Percentiles rank a stretch among this genome's conserved stretches.
phyloP scores from a whole-genome alignment of 139 green algal species.

The Limnomonas spitsbergensis region DNA sequence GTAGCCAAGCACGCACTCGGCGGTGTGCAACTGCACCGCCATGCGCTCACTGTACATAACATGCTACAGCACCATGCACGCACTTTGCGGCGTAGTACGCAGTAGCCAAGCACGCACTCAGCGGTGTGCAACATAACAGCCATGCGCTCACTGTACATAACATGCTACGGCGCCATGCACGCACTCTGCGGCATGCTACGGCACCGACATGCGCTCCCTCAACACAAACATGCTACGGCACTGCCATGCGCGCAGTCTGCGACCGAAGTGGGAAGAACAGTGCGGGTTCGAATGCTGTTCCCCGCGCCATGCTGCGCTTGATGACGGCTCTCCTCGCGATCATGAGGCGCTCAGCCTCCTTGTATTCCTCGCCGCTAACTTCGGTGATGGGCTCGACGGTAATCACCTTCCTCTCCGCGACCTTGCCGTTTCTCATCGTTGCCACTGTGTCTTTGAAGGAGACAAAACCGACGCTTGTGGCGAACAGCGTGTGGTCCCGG shows the following conservation, averaged over 20 bases:
- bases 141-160: no score
- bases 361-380: conserved; percentile 16
- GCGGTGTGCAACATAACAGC: no score
- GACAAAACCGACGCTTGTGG: conserved; percentile 6
- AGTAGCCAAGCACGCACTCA: no score
- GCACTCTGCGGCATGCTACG: no score
- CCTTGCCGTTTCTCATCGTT: neutral
- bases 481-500: conserved; percentile 10
- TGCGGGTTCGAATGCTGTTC: conserved; percentile 11
- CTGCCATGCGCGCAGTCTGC: neutral
- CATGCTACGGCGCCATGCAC: no score
- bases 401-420: neutral
- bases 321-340: neutral
- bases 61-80: no score
- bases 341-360: conserved; percentile 12
- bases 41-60: no score
- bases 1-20: no score
- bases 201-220: no score
- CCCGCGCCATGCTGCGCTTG: conserved; percentile 20
- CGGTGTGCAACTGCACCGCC: no score
- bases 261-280: conserved; percentile 17
- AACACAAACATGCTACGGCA: no score
- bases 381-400: neutral
- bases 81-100: no score
- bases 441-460: neutral